Conservation (phyloP, 306 rosid species). For the Ammopiptanthus mongolicus region DNA sequence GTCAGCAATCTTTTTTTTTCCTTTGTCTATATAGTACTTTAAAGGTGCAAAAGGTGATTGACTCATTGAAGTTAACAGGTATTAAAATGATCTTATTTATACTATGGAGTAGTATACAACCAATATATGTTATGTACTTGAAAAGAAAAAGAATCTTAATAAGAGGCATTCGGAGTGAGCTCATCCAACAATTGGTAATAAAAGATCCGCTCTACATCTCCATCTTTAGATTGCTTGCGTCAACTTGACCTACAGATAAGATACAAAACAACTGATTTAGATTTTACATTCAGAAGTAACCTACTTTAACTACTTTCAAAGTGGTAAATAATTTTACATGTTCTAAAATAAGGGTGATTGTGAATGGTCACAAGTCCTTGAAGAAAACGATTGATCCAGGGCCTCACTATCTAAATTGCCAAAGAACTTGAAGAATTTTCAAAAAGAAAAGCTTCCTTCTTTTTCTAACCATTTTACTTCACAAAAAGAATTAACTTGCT, state of each 20-base stretch:
- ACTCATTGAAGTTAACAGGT: constrained; percentile 34
- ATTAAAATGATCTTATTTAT: constrained; percentile 42
- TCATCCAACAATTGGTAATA: constrained; percentile 36
- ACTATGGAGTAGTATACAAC: constrained; percentile 52
- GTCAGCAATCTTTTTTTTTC: not conserved
- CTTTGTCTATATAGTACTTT: not conserved
- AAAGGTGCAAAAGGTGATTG: not conserved
- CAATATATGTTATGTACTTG: constrained; percentile 57
- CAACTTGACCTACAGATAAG: constrained; percentile 53
- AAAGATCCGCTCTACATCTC: constrained; percentile 51
- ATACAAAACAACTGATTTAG: not conserved
- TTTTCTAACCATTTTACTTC: not conserved
- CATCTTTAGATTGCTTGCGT: constrained; percentile 68
- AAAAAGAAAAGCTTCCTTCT: not conserved
- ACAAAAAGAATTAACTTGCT: not conserved
- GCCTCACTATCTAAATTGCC: not conserved
- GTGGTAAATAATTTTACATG: not conserved
- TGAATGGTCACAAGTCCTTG: not conserved
- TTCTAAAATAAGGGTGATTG: not conserved
- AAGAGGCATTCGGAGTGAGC: constrained; percentile 27
- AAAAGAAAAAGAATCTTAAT: constrained; percentile 34
- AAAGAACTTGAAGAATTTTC: not conserved
- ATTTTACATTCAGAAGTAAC: not conserved
- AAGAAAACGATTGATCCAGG: not conserved
- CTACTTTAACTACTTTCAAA: not conserved